Conservation (phyloP, 352 stramenopile species). For the Pythium brassicae region DNA sequence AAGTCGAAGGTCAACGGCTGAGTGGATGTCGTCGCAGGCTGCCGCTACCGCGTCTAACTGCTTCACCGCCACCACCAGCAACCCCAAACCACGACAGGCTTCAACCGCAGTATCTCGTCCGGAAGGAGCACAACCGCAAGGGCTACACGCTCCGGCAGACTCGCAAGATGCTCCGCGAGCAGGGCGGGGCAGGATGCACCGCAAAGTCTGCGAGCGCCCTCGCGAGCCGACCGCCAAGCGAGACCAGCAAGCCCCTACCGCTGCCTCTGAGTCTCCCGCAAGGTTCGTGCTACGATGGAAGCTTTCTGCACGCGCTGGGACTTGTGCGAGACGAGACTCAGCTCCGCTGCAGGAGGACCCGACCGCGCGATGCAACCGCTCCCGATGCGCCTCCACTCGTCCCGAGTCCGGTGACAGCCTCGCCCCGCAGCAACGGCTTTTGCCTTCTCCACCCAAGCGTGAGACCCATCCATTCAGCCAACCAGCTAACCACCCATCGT, state of each 20-base stretch:
- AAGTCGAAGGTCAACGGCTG: not conserved
- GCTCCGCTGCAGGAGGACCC: not conserved
- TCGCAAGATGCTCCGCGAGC: conserved; percentile 39
- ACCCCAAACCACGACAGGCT: conserved; percentile 1
- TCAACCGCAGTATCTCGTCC: not conserved
- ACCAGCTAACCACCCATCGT: too few species aligned
- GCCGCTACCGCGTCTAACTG: not conserved
- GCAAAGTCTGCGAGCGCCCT: not conserved
- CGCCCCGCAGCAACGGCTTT: not conserved
- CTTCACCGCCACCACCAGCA: not conserved
- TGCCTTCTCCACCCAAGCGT: not conserved
- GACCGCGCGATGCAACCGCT: not conserved
- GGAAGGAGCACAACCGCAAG: conserved; percentile 74
- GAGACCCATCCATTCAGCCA: not conserved
- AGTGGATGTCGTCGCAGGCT: not conserved
- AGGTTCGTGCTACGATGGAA: not conserved
- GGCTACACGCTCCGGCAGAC: conserved; percentile 62
- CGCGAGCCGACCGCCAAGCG: not conserved
- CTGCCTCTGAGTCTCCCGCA: not conserved
- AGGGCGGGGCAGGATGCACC: not conserved
- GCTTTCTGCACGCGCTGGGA: not conserved
- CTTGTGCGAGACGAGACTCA: not conserved
- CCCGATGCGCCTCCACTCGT: conserved; percentile 1
- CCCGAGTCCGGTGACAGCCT: not conserved
- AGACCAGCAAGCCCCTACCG: not conserved